Conservation (phyloP, 495 filamentous ascomycete genomes). For the Penicillium canescens region DNA sequence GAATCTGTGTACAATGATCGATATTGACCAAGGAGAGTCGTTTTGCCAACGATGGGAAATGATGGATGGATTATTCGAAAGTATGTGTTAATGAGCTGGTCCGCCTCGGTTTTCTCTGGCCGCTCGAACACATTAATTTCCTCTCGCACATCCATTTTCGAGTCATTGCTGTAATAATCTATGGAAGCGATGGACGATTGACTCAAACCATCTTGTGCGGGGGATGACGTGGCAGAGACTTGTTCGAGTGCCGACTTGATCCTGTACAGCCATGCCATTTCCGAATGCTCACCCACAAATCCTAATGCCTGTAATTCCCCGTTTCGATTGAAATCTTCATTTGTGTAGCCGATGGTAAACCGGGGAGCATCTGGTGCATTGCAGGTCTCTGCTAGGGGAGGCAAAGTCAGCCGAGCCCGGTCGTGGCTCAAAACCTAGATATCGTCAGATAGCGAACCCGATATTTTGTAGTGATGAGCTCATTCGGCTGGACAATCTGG, state of each 20-base stretch:
- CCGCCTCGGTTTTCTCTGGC: constrained; percentile 46
- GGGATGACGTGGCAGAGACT: background rate
- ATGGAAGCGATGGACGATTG: constrained; percentile 27
- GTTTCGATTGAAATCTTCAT: constrained; percentile 56
- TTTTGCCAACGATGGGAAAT: constrained; percentile 58
- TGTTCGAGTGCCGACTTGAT: constrained; percentile 28
- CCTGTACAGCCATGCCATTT: constrained; percentile 56
- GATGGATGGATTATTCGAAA: constrained; percentile 55
- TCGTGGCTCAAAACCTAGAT: too few species aligned
- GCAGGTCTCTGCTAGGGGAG: too few species aligned
- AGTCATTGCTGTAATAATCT: constrained; percentile 52
- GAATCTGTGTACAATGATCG: constrained; percentile 28
- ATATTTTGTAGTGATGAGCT: background rate
- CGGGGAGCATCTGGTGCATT: background rate
- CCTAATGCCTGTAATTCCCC: constrained; percentile 48
- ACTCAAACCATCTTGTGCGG: constrained; percentile 10
- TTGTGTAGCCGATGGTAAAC: constrained; percentile 19
- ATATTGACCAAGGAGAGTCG: constrained; percentile 35
- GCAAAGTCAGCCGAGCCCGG: too few species aligned
- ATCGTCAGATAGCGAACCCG: constrained; percentile 39
- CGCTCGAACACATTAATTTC: constrained; percentile 47
- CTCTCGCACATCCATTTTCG: constrained; percentile 33
- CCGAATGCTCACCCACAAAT: constrained; percentile 61
- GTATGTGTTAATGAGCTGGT: constrained; percentile 52
- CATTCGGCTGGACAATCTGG: background rate